Conservation (phyloP, 2,329 filamentous ascomycete genomes). For the Ophiosphaerella narmari region DNA sequence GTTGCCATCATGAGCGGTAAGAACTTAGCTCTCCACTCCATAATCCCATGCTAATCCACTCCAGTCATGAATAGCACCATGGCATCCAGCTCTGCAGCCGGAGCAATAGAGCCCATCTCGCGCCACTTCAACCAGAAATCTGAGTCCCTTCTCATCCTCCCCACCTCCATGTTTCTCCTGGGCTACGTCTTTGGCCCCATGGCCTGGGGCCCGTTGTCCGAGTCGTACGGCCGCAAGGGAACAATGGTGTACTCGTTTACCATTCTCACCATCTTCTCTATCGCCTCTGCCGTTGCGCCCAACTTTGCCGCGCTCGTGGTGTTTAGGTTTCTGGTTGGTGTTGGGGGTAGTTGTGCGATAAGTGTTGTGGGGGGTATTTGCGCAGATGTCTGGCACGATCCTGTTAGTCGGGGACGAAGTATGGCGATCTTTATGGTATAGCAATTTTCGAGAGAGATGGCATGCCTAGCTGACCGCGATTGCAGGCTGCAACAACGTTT, state of each 20-base stretch:
- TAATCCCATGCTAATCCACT: not conserved
- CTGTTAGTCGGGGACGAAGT: slow-evolving; percentile 43
- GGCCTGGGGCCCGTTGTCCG: slow-evolving; percentile 51
- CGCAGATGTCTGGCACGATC: slow-evolving; percentile 67
- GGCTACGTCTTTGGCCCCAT: slow-evolving; percentile 54
- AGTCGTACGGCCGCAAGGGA: slow-evolving; percentile 52
- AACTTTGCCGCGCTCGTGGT: slow-evolving; percentile 51
- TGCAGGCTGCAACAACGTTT: slow-evolving; percentile 65
- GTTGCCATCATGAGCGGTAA: slow-evolving; percentile 61
- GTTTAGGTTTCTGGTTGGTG: slow-evolving; percentile 51
- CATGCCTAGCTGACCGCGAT: no score
- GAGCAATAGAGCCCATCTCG: slow-evolving; percentile 63
- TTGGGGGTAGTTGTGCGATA: slow-evolving; percentile 56
- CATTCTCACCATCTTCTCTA: slow-evolving; percentile 52
- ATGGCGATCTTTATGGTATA: slow-evolving; percentile 41
- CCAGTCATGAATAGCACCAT: slow-evolving; percentile 67
- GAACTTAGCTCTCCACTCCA: not conserved
- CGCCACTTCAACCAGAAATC: slow-evolving; percentile 61
- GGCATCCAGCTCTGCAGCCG: slow-evolving; percentile 65
- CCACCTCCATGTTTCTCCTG: slow-evolving; percentile 57
- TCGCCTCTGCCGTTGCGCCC: slow-evolving; percentile 51
- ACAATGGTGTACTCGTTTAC: slow-evolving; percentile 58
- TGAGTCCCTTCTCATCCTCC: slow-evolving; percentile 51
- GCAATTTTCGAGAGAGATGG: not conserved
- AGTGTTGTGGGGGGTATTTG: slow-evolving; percentile 65